Conservation (phyloP, 2,329 filamentous ascomycete species). For the Fusarium hainanense region DNA sequence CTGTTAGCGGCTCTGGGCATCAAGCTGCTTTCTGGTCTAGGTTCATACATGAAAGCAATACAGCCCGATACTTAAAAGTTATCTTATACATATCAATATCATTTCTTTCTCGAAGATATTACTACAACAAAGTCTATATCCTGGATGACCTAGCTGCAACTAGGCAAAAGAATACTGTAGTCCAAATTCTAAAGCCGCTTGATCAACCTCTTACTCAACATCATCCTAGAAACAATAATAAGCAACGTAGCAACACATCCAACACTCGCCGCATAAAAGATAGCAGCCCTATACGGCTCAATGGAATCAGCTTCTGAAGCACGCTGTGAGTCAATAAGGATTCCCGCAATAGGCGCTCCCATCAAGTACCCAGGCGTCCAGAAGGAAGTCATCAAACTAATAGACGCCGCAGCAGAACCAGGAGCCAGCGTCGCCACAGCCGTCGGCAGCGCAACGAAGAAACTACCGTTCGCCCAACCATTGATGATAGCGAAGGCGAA, state of each 20-base stretch:
- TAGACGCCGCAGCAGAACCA: neutral
- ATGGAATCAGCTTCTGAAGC: neutral
- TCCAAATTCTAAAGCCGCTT: neutral
- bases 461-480: slow-evolving; percentile 4
- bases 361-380: slow-evolving; percentile 6
- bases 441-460: slow-evolving; percentile 15
- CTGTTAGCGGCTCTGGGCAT: too few relatives aligned
- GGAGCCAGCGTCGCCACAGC: slow-evolving; percentile 9
- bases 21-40: too few relatives aligned
- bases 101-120: too few relatives aligned
- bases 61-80: too few relatives aligned
- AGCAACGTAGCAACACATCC: neutral
- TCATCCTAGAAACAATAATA: neutral
- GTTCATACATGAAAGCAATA: too few relatives aligned
- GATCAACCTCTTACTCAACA: neutral
- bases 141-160: too few relatives aligned
- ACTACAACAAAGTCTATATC: too few relatives aligned
- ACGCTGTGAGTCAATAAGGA: neutral
- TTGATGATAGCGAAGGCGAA: slow-evolving; percentile 8
- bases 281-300: neutral
- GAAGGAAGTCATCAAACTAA: neutral
- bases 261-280: slow-evolving; percentile 11
- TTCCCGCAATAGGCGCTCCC: slow-evolving; percentile 1
- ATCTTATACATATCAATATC: too few relatives aligned
- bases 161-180: too few relatives aligned